A percentile compares a stretch with the other conserved stretches of the same genome.
Evolutionary conservation across 2,329 filamentous ascomycete genomes (phyloP).

Genomic region (Aspergillus vadensis): DNA sequence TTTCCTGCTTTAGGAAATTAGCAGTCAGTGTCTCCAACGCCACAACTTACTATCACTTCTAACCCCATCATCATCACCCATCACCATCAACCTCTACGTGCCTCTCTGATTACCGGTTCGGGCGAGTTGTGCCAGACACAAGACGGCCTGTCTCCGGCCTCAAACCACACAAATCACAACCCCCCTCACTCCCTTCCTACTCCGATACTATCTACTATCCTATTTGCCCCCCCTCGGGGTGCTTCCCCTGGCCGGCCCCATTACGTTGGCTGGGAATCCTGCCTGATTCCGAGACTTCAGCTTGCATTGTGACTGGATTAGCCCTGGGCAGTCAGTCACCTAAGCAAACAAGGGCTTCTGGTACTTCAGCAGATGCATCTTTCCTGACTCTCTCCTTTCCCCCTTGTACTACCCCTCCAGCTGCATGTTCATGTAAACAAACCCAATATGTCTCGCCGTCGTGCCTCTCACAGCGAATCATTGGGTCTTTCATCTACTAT

Average conservation of each 20-base stretch:
- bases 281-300: neutral
- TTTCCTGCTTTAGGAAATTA: neutral
- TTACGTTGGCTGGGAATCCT: neutral
- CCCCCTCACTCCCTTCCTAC: neutral
- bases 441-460: conserved; percentile 40
- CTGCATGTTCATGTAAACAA: conserved; percentile 22
- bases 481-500: conserved; percentile 29
- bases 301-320: neutral
- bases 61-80: neutral
- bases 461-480: conserved; percentile 40
- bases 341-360: conserved; percentile 19
- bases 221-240: neutral
- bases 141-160: too few species aligned
- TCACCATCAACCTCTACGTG: neutral
- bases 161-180: neutral
- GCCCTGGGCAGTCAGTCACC: conserved; percentile 8
- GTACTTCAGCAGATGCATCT: conserved; percentile 22
- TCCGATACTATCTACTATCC: neutral
- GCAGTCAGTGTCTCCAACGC: neutral
- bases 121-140: too few species aligned
- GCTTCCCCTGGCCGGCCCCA: conserved; percentile 1
- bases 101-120: too few species aligned
- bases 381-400: conserved; percentile 9
- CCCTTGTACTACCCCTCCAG: conserved; percentile 12
- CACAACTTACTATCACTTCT: neutral